Conservation (phyloP, 2,329 filamentous ascomycete species). For the Arthroderma sp. region DNA sequence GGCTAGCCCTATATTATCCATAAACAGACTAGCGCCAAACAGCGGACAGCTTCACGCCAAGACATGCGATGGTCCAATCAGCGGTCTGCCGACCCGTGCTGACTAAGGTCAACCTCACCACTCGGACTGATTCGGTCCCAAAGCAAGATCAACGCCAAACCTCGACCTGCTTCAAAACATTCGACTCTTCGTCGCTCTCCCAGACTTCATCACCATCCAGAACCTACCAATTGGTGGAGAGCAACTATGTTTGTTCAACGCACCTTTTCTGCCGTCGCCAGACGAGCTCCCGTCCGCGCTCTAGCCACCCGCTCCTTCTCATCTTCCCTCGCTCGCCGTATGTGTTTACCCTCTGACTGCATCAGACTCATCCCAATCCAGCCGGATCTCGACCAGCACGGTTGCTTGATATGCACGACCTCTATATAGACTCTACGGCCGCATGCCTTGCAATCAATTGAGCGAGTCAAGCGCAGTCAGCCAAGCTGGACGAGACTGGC, state of each 20-base stretch:
- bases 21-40: too few relatives aligned
- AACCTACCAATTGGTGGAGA: constrained; percentile 1
- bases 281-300: constrained; percentile 31
- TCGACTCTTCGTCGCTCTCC: too few relatives aligned
- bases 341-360: constrained; percentile 16
- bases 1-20: too few relatives aligned
- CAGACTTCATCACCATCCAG: too few relatives aligned
- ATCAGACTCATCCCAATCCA: too few relatives aligned
- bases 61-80: not conserved
- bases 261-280: constrained; percentile 33
- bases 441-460: not conserved
- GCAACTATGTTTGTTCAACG: constrained; percentile 35
- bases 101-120: constrained; percentile 9
- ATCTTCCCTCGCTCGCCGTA: constrained; percentile 33
- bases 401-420: too few relatives aligned
- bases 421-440: too few relatives aligned
- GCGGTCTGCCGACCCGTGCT: not conserved
- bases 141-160: constrained; percentile 4
- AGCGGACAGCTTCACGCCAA: too few relatives aligned
- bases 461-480: not conserved
- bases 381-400: too few relatives aligned
- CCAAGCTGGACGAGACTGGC: not conserved
- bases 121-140: constrained; percentile 9
- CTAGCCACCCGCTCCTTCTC: constrained; percentile 33
- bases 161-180: not conserved